Base-by-base conservation (phyloP, 2,329 filamentous ascomycete genomes). In the Fusarium proliferatum region DNA sequence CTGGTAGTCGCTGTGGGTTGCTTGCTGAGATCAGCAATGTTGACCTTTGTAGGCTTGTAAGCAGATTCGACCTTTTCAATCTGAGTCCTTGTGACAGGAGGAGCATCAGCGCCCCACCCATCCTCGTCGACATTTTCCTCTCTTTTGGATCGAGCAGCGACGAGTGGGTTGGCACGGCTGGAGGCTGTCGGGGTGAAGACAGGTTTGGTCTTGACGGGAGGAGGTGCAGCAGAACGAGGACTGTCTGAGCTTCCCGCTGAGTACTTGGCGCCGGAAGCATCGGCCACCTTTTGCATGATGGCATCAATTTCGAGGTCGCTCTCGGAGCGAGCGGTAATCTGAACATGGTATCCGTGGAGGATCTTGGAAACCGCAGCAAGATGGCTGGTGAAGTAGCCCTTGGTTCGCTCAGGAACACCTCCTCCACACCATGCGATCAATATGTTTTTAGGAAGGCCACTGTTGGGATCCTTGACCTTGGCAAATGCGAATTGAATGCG, bases 361-460 rank as follows among this genome's bases (percentile, higher is more conserved):
- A 98, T 88, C 84, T 97, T 98, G 71, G 95, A 92, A 42, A 98
- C 95, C 53, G 94, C 92, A 69, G 93, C 92, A 53, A 96, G 86
- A 84, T 99, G 96, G 84, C 95, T 98, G 75, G 94, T 97, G 82
- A 99, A 99, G 85, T 98, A 98, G 74, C 96, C 96, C 85, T 98
- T 99, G 70, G 96, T 98, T 79, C 96, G 89, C 85, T 99, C 96
- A n/a, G 96, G 96, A 21, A 99, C 96, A 77, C 96, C 96, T 80
- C 97, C 96, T 75, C 96, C 96, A 82, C 96, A 99, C 93, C 96
- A 99, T 75, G 93, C 95, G 81, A 99, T 94, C 75, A 99, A 88
- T 67, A 97, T 94, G 81, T 92, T 93, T 86, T 99, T 99, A 56
- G 96, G 95, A 21, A 99, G 89, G 28, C 86, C 86, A 6, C 93